These are phyloP conservation scores for Tympanopsis confertula DNA, from an alignment of 2,329 filamentous ascomycete genomes.

Conservation along the genomic window DNA sequence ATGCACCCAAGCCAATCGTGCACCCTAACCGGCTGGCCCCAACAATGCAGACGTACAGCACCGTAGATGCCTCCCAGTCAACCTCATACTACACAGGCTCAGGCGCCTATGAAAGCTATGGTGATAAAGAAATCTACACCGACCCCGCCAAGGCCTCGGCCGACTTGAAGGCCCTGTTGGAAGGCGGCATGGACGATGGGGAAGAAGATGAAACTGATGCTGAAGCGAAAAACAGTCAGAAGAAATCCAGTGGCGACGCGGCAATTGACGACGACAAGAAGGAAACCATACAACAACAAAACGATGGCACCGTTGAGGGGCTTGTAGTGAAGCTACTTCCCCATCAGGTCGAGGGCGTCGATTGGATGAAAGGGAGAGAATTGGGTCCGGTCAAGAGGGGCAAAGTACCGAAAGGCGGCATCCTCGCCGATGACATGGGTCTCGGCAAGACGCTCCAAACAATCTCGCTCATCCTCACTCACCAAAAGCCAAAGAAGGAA, in stretches of 20 bases:
- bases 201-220: slow-evolving; percentile 39
- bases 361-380: slow-evolving; percentile 92
- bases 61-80: slow-evolving; percentile 16
- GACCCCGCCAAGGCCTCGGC: slow-evolving; percentile 62
- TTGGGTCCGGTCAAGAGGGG: slow-evolving; percentile 74
- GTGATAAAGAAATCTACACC: slow-evolving; percentile 48
- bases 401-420: slow-evolving; percentile 76
- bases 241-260: slow-evolving; percentile 16
- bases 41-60: slow-evolving; percentile 35
- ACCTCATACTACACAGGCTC: not conserved
- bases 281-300: slow-evolving; percentile 17
- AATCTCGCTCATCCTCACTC: slow-evolving; percentile 75
- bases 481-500: slow-evolving; percentile 56
- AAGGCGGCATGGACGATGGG: slow-evolving; percentile 70
- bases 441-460: slow-evolving; percentile 93
- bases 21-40: slow-evolving; percentile 34
- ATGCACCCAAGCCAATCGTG: slow-evolving; percentile 32
- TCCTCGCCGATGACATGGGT: slow-evolving; percentile 95
- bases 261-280: slow-evolving; percentile 33
- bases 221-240: slow-evolving; percentile 14
- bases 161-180: slow-evolving; percentile 71
- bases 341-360: slow-evolving; percentile 86
- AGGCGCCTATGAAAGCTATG: slow-evolving; percentile 18
- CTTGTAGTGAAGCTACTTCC: slow-evolving; percentile 79
- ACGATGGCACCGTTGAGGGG: slow-evolving; percentile 62